phyloP scores from a whole-genome alignment of 257 asterid species.

The Primulina eburnea region DNA sequence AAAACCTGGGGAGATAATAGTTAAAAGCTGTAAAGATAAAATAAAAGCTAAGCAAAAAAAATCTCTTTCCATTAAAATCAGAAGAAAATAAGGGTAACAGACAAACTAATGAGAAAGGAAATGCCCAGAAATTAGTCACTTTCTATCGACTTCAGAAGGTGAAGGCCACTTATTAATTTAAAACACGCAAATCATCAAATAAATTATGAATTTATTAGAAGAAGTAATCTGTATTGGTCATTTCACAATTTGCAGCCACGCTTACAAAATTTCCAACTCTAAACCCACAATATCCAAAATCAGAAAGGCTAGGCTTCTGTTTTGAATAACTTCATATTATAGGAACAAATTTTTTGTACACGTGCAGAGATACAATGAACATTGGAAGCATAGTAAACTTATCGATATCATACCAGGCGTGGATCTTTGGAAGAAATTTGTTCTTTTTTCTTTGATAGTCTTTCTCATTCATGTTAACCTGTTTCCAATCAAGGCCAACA shows the following conservation, averaged over 20 bases:
- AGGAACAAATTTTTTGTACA: not conserved
- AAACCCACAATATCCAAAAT: not conserved
- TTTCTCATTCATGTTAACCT: constrained; percentile 99
- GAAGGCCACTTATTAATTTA: not conserved
- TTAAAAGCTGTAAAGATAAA: not conserved
- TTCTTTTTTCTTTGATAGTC: constrained; percentile 96
- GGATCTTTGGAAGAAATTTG: constrained; percentile 98
- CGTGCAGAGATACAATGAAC: constrained; percentile 9
- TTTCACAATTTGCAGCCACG: not conserved
- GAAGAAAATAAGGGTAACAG: not conserved
- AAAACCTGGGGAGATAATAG: not conserved
- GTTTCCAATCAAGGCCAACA: constrained; percentile 32
- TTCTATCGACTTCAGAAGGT: not conserved
- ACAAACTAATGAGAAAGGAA: not conserved
- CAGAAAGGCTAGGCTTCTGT: not conserved
- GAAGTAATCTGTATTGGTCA: not conserved
- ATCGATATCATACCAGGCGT: constrained; percentile 66
- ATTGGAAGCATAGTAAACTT: constrained; percentile 11
- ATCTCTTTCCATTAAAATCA: not conserved
- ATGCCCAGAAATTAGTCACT: not conserved
- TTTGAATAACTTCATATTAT: not conserved
- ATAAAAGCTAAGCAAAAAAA: not conserved
- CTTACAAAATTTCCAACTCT: not conserved
- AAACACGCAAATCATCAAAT: not conserved
- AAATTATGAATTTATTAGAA: not conserved